phyloP scores from a whole-genome alignment of 345 rosid genomes.

The Hirschfeldia incana region DNA sequence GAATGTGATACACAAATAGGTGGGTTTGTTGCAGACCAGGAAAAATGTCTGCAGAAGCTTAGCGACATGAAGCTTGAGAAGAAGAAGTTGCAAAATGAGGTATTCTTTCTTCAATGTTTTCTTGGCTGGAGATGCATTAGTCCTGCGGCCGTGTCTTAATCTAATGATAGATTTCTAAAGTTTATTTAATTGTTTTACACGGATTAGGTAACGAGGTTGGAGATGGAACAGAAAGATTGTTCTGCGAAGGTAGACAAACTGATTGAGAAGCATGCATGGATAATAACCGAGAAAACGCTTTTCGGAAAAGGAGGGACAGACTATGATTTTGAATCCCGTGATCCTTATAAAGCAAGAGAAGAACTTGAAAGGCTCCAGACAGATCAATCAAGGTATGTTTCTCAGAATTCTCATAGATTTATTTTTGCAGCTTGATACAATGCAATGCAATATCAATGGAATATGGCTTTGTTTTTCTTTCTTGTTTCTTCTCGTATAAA shows the following conservation, averaged over 20 bases:
- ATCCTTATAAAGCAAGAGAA: slow-evolving; percentile 75
- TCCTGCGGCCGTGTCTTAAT: background rate
- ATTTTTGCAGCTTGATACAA: background rate
- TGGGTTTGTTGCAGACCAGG: slow-evolving; percentile 64
- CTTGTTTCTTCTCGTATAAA: slow-evolving; percentile 30
- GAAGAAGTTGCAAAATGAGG: slow-evolving; percentile 96
- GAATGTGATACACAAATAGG: slow-evolving; percentile 89
- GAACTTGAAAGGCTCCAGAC: slow-evolving; percentile 78
- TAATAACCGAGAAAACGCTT: slow-evolving; percentile 77
- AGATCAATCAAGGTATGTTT: slow-evolving; percentile 72
- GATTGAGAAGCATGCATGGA: slow-evolving; percentile 91
- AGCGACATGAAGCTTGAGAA: slow-evolving; percentile 70
- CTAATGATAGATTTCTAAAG: background rate
- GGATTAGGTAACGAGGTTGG: slow-evolving; percentile 73
- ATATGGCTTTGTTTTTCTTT: slow-evolving; percentile 1
- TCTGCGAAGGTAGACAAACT: slow-evolving; percentile 73
- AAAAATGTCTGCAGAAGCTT: slow-evolving; percentile 61
- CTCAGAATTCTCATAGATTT: slow-evolving; percentile 6
- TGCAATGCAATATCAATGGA: slow-evolving; percentile 1
- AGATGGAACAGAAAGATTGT: slow-evolving; percentile 82
- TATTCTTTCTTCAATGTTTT: slow-evolving; percentile 28
- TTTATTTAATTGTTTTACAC: slow-evolving; percentile 5
- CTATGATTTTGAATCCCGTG: slow-evolving; percentile 78
- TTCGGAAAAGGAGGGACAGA: slow-evolving; percentile 93
- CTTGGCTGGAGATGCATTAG: background rate